Percentiles rank a stretch among this genome's conserved stretches.
These are phyloP conservation scores for Bassia scoparia DNA, from an alignment of 148 eudicot species.

Conservation along the genomic window DNA sequence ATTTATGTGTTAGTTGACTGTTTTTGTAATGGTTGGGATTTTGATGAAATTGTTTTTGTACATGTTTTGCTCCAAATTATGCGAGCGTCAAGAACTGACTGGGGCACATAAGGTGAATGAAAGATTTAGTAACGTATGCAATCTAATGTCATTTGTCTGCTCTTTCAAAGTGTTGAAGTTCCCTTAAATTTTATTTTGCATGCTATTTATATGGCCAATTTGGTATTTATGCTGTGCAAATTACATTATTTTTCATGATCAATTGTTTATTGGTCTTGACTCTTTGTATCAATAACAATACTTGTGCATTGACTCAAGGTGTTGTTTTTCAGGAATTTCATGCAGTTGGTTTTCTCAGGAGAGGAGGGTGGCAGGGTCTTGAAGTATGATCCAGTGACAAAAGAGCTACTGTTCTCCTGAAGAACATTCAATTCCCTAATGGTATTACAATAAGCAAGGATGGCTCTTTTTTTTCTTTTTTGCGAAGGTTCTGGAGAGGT, in stretches of 20 bases:
- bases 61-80: too few species aligned
- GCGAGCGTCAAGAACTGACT: too few species aligned
- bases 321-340: constrained; percentile 62
- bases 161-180: too few species aligned
- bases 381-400: constrained; percentile 67
- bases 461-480: constrained; percentile 60
- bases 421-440: constrained; percentile 70
- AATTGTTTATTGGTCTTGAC: not conserved
- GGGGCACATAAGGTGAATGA: too few species aligned
- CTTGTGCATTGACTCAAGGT: constrained; percentile 3
- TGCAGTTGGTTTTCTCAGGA: constrained; percentile 76
- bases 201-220: too few species aligned
- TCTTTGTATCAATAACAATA: not conserved
- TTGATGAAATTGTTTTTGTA: too few species aligned
- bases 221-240: too few species aligned
- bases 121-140: too few species aligned
- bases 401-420: constrained; percentile 65
- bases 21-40: too few species aligned
- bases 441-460: constrained; percentile 85
- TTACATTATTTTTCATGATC: not conserved
- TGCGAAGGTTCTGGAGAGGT: constrained; percentile 80
- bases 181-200: too few species aligned
- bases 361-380: constrained; percentile 74
- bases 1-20: too few species aligned
- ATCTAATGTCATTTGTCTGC: too few species aligned